A percentile compares a stretch with the other conserved stretches of the same genome.
phyloP scores from a whole-genome alignment of 164 flowering plant species.

The Aristolochia californica region DNA sequence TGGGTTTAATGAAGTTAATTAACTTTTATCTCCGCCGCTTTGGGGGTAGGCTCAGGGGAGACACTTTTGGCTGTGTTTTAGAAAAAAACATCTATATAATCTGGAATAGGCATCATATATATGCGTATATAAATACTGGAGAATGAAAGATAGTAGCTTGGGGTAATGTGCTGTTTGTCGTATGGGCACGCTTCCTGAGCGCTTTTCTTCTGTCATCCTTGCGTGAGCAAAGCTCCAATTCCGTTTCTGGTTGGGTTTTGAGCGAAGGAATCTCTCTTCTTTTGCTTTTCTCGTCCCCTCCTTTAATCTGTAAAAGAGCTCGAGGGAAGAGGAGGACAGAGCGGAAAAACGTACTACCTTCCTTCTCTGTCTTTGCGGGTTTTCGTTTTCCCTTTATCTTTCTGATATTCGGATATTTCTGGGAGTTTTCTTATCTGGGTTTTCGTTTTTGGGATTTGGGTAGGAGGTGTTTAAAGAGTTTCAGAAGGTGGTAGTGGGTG shows the following conservation, averaged over 20 bases:
- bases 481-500: neutral
- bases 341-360: neutral
- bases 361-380: neutral
- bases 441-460: conserved; percentile 3
- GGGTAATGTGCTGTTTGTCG: conserved; percentile 8
- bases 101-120: neutral
- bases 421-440: conserved; percentile 5
- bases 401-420: conserved; percentile 5
- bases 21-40: no score
- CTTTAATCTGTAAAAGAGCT: conserved; percentile 2
- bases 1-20: no score
- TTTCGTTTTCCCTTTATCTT: no score
- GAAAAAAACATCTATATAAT: neutral
- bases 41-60: no score
- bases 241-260: conserved; percentile 24
- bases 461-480: neutral
- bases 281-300: conserved; percentile 3
- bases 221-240: conserved; percentile 35
- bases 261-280: conserved; percentile 21
- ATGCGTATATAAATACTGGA: neutral
- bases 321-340: no score
- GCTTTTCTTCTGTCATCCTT: conserved; percentile 14
- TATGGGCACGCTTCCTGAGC: conserved; percentile 10
- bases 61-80: no score
- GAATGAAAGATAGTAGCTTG: conserved; percentile 4